These are phyloP conservation scores for Chaetomiaceae sp. DNA, from an alignment of 2,329 filamentous ascomycete species.

Conservation along the genomic window DNA sequence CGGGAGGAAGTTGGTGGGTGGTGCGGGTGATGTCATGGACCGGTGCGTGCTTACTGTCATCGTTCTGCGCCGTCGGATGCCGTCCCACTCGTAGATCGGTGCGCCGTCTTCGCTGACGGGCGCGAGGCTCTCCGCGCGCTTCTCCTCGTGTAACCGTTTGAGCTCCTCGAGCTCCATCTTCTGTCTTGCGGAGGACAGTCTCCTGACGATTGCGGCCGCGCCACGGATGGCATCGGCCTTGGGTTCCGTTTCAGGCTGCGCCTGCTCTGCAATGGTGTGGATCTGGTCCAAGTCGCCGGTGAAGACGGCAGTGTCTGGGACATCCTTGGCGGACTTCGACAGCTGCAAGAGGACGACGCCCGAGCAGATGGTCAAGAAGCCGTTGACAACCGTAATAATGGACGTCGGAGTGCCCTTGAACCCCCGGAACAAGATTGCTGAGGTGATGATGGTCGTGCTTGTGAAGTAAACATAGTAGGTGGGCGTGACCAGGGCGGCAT, in stretches of 20 bases:
- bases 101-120: conserved; percentile 72
- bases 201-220: conserved; percentile 77
- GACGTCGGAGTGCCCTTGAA: conserved; percentile 79
- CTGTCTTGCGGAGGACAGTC: conserved; percentile 67
- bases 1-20: conserved; percentile 33
- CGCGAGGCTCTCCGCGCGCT: conserved; percentile 61
- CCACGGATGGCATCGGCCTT: conserved; percentile 95
- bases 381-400: conserved; percentile 85
- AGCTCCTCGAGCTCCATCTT: conserved; percentile 77
- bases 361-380: conserved; percentile 88
- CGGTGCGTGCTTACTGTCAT: conserved; percentile 34
- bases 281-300: conserved; percentile 90
- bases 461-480: conserved; percentile 99
- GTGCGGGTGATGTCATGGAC: conserved; percentile 30
- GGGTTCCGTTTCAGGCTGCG: conserved; percentile 92
- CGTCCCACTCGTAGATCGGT: conserved; percentile 76
- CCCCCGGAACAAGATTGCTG: conserved; percentile 83
- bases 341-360: conserved; percentile 89
- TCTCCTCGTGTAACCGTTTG: conserved; percentile 72
- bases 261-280: conserved; percentile 87
- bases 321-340: conserved; percentile 97
- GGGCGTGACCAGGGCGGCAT: conserved; percentile 91
- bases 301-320: conserved; percentile 89
- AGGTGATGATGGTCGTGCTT: conserved; percentile 88
- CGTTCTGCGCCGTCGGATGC: conserved; percentile 64